Conservation (phyloP, 495 filamentous ascomycete species). For the Aspergillus mulundensis region DNA sequence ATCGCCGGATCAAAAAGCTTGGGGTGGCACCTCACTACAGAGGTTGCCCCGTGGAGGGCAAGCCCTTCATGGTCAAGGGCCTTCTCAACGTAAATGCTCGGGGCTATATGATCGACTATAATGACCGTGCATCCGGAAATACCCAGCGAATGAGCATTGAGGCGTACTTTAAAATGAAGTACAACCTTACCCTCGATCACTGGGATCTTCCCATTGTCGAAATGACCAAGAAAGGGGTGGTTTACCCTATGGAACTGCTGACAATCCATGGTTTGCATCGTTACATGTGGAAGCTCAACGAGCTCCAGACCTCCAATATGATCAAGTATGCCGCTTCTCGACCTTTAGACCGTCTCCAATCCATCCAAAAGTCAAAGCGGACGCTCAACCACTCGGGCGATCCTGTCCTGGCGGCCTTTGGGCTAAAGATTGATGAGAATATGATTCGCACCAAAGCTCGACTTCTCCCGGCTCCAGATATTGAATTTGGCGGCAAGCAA, state of each 20-base stretch:
- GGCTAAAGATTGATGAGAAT: conserved; percentile 56
- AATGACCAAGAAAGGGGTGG: conserved; percentile 57
- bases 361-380: conserved; percentile 60
- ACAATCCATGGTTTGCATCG: conserved; percentile 61
- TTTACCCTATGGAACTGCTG: conserved; percentile 78
- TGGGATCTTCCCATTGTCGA: conserved; percentile 65
- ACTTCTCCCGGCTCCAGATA: conserved; percentile 65
- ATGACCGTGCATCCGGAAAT: conserved; percentile 43
- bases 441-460: conserved; percentile 66
- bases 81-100: conserved; percentile 53
- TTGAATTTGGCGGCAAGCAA: conserved; percentile 54
- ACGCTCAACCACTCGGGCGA: conserved; percentile 68
- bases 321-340: conserved; percentile 76
- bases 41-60: conserved; percentile 38
- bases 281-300: conserved; percentile 74
- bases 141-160: conserved; percentile 46
- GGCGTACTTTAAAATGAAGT: conserved; percentile 65
- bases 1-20: conserved; percentile 56
- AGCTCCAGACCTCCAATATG: conserved; percentile 67
- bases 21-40: conserved; percentile 62
- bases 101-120: conserved; percentile 55
- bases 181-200: conserved; percentile 52
- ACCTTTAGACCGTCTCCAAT: conserved; percentile 56
- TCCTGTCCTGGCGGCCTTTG: conserved; percentile 60
- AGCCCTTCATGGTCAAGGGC: conserved; percentile 59